Percentiles rank a stretch among this genome's conserved stretches.
phyloP scores from a whole-genome alignment of 192 early-diverging fungal species.

The Coemansia sp. region DNA sequence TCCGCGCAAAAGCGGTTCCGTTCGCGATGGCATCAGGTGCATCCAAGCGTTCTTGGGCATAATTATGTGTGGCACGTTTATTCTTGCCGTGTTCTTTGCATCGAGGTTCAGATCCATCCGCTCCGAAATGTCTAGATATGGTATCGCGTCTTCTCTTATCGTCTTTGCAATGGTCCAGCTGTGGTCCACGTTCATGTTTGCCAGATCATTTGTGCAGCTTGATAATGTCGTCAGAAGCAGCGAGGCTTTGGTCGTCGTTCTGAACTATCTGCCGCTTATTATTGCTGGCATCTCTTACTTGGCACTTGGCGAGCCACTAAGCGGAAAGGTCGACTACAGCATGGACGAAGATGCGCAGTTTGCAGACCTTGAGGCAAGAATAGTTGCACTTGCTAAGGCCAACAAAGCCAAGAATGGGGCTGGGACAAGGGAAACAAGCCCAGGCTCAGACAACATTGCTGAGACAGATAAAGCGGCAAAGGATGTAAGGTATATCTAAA shows the following conservation, averaged over 20 bases:
- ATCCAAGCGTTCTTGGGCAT: conserved; percentile 14
- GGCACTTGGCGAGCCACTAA: conserved; percentile 16
- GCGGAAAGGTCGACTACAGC: neutral
- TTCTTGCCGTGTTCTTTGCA: neutral
- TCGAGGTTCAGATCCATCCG: conserved; percentile 4
- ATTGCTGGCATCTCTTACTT: neutral
- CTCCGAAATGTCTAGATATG: neutral
- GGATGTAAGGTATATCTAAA: no score
- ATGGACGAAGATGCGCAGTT: neutral
- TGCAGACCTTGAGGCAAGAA: neutral
- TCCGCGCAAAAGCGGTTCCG: neutral
- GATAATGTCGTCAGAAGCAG: conserved; percentile 13
- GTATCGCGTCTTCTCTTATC: neutral
- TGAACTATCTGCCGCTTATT: conserved; percentile 15
- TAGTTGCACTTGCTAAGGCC: neutral
- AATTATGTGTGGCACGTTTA: neutral
- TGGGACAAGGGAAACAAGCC: no score
- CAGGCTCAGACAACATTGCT: no score
- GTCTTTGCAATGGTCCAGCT: conserved; percentile 12
- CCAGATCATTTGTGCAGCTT: conserved; percentile 21
- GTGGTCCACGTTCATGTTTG: conserved; percentile 39
- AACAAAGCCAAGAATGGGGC: no score
- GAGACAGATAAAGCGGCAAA: no score
- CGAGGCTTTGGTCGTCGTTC: conserved; percentile 17
- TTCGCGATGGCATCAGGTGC: conserved; percentile 6